Percentiles rank a stretch among this genome's conserved stretches.
Conservation (phyloP, 2,329 filamentous ascomycete genomes). For the Cordyceps cateniannulata region DNA sequence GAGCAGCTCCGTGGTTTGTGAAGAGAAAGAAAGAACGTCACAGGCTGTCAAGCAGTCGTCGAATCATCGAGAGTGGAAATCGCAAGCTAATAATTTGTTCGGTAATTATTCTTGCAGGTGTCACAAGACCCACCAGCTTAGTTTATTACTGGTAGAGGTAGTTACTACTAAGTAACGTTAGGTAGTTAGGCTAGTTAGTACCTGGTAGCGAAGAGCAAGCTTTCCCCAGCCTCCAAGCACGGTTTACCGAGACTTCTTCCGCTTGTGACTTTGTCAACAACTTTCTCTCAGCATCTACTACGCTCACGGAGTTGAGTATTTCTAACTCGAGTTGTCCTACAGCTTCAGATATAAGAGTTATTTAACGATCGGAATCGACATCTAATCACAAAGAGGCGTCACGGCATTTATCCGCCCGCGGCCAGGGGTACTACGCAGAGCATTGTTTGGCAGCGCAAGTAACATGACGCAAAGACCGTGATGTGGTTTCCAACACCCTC, state of each 20-base stretch:
- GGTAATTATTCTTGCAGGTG: neutral
- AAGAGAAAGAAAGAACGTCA: neutral
- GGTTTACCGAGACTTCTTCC: slow-evolving; percentile 1
- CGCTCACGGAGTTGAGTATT: neutral
- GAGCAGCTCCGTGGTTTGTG: slow-evolving; percentile 1
- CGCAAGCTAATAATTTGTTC: slow-evolving; percentile 3
- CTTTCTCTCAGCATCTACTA: neutral
- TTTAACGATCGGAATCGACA: neutral
- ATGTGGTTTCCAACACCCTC: slow-evolving; percentile 45
- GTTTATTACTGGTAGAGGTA: neutral
- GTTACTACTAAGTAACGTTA: too few relatives aligned
- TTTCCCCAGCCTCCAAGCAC: neutral
- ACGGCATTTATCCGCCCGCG: neutral
- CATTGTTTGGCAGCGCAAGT: slow-evolving; percentile 5
- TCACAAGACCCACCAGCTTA: slow-evolving; percentile 5
- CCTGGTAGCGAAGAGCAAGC: slow-evolving; percentile 17
- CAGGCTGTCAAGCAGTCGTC: neutral
- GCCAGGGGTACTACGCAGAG: slow-evolving; percentile 2
- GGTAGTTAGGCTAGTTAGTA: too few relatives aligned
- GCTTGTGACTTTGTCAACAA: neutral
- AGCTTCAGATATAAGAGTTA: too few relatives aligned
- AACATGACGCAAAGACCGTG: slow-evolving; percentile 29
- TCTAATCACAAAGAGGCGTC: neutral
- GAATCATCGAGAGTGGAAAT: neutral
- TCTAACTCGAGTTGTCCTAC: neutral